Evolutionary conservation across 192 early-diverging fungal genomes (phyloP), one percentile per base, ranked within the genome.

Genomic region (Diversispora epigaea): DNA sequence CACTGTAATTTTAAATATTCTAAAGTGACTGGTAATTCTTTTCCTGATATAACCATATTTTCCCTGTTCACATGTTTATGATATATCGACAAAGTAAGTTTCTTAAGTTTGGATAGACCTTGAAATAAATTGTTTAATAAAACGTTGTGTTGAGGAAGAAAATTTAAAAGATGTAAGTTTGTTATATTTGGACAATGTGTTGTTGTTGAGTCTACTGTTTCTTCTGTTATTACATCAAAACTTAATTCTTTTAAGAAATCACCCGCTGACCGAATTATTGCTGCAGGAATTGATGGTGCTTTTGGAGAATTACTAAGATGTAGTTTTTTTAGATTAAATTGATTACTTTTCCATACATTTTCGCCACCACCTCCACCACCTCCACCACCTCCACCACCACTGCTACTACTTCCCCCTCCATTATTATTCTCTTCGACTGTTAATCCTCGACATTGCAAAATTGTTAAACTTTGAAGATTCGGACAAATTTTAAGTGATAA

Each of bases 1-100:
- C 62, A 64, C 43, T 41, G 39, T 64, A 64, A 64, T n/a, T 64
- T 64, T 44, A 64, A n/a, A 64, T 64, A 64, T 64, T 19, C 40
- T 6, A 64, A 43, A 43, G 62, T 39, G 8, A 3, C 8, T 7
- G 62, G 62, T 64, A 64, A 64, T 17, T 44, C 41, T 39, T 15
- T 32, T 19, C 39, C 40, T 4, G 39, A 43, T n/a, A 19, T n/a
- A n/a, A 64, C 43, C 62, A 64, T 64, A 8, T 44, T 41, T 44
- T 58, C 21, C 9, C 40, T 41, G n/a, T 43, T 32, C 8, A n/a
- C 6, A 19, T 64, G 12, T 8, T 43, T 17, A 9, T 43, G 62
- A 41, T 39, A 39, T n/a, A 64, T 40, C 43, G 25, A 39, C 6
- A 62, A 32, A 15, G 25, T 62, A 62, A 62, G 32, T 62, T 32